Conservation (phyloP, 257 asterid genomes). For the Echites panduratus region DNA sequence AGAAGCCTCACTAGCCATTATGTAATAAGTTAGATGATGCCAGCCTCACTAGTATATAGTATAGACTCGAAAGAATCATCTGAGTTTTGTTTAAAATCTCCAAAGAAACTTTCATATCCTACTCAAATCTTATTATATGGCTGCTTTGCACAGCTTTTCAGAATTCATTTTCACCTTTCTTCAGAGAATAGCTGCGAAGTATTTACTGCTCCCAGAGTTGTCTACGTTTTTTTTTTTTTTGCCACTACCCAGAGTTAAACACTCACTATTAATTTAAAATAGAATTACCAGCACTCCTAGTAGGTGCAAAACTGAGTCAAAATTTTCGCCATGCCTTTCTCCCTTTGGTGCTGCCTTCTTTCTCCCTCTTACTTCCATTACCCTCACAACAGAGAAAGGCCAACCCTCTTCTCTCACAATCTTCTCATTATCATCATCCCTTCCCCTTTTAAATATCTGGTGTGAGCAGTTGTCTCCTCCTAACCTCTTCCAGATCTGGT, state of each 20-base stretch:
- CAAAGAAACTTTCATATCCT: neutral
- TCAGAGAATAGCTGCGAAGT: too few species aligned
- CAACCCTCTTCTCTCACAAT: too few species aligned
- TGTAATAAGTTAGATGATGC: neutral
- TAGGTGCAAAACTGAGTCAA: neutral
- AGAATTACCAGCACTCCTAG: neutral
- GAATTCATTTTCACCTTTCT: neutral
- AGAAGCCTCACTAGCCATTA: neutral
- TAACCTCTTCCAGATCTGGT: too few species aligned
- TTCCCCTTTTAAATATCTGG: too few species aligned
- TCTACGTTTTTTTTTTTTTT: too few species aligned
- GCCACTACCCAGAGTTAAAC: too few species aligned
- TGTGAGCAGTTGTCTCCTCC: too few species aligned
- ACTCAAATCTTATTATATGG: neutral
- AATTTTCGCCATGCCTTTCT: neutral
- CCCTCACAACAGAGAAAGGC: too few species aligned
- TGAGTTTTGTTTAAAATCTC: neutral
- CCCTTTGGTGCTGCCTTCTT: too few species aligned
- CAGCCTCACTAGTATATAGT: neutral
- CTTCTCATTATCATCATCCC: too few species aligned
- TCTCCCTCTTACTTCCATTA: too few species aligned
- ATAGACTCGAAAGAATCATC: neutral
- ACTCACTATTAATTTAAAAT: neutral
- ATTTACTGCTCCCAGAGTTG: too few species aligned
- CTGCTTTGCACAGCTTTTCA: neutral